A percentile compares a stretch with the other conserved stretches of the same genome.
These are phyloP conservation scores for Antrodiella citrinella DNA, from an alignment of 768 basidiomycete genomes.

Conservation along the genomic window DNA sequence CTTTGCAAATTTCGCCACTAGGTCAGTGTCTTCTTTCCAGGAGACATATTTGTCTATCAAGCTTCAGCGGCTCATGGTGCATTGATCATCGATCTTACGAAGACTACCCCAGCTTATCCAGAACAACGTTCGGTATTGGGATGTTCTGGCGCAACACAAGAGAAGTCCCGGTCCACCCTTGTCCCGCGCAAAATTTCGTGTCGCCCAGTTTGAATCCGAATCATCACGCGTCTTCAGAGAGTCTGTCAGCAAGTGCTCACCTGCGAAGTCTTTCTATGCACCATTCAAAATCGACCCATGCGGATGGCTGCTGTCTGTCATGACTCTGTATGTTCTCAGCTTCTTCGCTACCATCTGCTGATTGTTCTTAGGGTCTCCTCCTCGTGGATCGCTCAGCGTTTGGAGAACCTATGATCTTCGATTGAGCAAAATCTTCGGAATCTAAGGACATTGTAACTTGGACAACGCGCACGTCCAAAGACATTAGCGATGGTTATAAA, in stretches of 20 bases:
- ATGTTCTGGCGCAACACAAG: too few species aligned
- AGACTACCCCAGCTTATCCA: too few species aligned
- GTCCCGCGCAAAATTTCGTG: too few species aligned
- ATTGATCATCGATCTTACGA: too few species aligned
- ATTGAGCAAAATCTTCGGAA: background rate
- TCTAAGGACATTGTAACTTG: too few species aligned
- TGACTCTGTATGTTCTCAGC: background rate
- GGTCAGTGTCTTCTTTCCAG: too few species aligned
- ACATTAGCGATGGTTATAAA: background rate
- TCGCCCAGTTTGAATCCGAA: too few species aligned
- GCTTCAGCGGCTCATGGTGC: background rate
- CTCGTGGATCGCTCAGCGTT: background rate
- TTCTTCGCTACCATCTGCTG: background rate
- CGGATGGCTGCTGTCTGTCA: background rate
- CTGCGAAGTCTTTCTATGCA: background rate
- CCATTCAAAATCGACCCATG: background rate
- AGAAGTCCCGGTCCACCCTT: too few species aligned
- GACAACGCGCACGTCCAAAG: background rate
- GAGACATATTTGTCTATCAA: background rate
- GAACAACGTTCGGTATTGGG: too few species aligned
- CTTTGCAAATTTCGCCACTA: too few species aligned
- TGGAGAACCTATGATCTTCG: background rate
- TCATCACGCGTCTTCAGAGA: background rate
- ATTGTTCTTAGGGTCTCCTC: background rate
- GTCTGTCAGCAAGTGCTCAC: too few species aligned